Percentiles rank a stretch among this genome's conserved stretches.
Evolutionary conservation across 2,329 filamentous ascomycete species (phyloP).

Genomic region (Celoporthe dispersa): DNA sequence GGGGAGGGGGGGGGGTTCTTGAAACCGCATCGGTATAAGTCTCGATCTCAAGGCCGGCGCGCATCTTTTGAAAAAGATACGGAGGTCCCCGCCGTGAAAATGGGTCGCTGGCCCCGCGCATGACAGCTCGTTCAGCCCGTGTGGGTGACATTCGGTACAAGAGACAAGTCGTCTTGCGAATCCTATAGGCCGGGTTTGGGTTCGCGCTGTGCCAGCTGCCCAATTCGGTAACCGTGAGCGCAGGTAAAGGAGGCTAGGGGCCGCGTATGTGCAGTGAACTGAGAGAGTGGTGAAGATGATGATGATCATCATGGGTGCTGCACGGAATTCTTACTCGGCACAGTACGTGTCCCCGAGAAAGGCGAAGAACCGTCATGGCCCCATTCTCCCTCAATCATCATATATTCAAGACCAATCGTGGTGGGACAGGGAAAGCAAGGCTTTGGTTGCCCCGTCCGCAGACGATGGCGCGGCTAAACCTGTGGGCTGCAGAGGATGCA

Average conservation of each 20-base stretch:
- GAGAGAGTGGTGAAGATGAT: background rate
- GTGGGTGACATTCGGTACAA: conserved; percentile 6
- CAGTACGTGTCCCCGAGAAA: background rate
- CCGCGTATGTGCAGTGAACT: background rate
- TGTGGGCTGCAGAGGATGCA: background rate
- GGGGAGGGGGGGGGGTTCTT: background rate
- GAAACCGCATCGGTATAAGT: conserved; percentile 1
- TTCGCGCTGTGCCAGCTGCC: background rate
- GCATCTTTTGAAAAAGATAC: background rate
- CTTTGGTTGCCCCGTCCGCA: background rate
- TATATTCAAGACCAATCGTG: background rate
- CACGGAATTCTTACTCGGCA: background rate
- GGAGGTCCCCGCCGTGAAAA: background rate
- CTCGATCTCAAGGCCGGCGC: background rate
- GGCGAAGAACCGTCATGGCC: background rate
- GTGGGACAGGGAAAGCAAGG: background rate
- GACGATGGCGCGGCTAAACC: background rate
- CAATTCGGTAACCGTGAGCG: background rate
- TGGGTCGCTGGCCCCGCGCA: background rate
- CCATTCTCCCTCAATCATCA: background rate
- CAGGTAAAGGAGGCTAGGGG: background rate
- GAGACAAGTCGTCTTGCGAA: background rate
- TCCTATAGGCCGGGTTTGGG: background rate
- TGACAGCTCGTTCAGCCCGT: background rate
- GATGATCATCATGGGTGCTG: background rate